Evolutionary conservation across 2,329 filamentous ascomycete genomes (phyloP).

Genomic region (Ophiocordyceps sinensis): DNA sequence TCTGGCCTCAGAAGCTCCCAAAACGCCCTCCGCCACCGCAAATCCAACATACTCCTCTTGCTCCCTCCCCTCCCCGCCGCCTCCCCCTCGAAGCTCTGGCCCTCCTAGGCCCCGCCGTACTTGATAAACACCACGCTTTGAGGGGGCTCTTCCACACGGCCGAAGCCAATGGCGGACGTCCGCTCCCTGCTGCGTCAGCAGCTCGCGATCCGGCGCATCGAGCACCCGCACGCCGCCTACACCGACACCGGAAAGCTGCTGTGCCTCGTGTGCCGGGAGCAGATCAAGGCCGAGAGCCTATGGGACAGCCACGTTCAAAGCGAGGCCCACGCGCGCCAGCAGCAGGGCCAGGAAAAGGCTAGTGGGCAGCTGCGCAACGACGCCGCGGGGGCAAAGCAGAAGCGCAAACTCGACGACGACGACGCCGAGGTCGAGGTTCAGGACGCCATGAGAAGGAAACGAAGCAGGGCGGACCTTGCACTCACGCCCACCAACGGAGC

Average conservation of each 20-base stretch:
- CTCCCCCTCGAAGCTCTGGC: too few relatives aligned
- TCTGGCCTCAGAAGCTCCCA: too few relatives aligned
- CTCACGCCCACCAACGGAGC: slow-evolving; percentile 1
- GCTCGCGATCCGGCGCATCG: slow-evolving; percentile 57
- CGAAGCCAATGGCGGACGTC: slow-evolving; percentile 54
- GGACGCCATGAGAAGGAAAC: slow-evolving; percentile 26
- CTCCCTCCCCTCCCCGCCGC: too few relatives aligned
- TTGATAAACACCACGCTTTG: too few relatives aligned
- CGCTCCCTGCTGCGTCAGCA: slow-evolving; percentile 68
- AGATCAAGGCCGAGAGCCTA: slow-evolving; percentile 48
- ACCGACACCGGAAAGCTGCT: slow-evolving; percentile 52
- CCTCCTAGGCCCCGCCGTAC: too few relatives aligned
- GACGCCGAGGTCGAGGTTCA: slow-evolving; percentile 21
- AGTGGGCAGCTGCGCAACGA: slow-evolving; percentile 4
- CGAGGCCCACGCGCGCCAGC: slow-evolving; percentile 21
- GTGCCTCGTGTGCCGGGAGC: slow-evolving; percentile 51
- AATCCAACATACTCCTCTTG: too few relatives aligned
- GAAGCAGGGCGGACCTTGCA: slow-evolving; percentile 24
- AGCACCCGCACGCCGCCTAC: slow-evolving; percentile 55
- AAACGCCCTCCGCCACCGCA: too few relatives aligned
- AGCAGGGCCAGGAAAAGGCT: slow-evolving; percentile 8
- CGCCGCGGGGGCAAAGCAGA: slow-evolving; percentile 7
- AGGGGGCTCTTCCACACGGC: background rate
- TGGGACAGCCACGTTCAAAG: slow-evolving; percentile 50
- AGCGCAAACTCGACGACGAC: slow-evolving; percentile 18